Evolutionary conservation across 2,329 filamentous ascomycete species (phyloP).

Genomic region (Mariannaea elegans): DNA sequence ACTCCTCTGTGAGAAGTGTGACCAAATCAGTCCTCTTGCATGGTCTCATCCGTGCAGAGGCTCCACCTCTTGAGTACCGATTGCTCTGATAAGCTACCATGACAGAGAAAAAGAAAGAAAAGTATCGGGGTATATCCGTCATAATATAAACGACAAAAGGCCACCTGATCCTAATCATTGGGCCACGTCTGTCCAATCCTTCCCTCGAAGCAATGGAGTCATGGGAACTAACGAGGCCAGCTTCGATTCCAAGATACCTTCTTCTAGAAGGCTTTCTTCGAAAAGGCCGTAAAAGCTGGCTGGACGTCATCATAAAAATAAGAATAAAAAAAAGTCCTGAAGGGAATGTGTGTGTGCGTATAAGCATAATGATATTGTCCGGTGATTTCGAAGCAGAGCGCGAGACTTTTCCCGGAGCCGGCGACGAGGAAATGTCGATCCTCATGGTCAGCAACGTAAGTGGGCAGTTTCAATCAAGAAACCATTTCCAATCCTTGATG

Average conservation of each 20-base stretch:
- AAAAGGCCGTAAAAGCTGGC: slow-evolving; percentile 32
- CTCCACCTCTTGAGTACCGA: slow-evolving; percentile 21
- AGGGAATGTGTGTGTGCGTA: slow-evolving; percentile 12
- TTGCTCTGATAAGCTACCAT: slow-evolving; percentile 20
- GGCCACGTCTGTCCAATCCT: slow-evolving; percentile 23
- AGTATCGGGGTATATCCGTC: slow-evolving; percentile 46
- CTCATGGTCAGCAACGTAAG: slow-evolving; percentile 13
- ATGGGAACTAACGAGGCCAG: slow-evolving; percentile 18
- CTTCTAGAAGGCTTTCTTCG: slow-evolving; percentile 27
- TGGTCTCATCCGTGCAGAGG: slow-evolving; percentile 18
- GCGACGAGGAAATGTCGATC: slow-evolving; percentile 24
- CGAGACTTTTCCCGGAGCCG: background rate
- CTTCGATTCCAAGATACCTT: slow-evolving; percentile 23
- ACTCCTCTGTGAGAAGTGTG: slow-evolving; percentile 11
- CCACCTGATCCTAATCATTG: slow-evolving; percentile 26
- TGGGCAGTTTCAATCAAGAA: slow-evolving; percentile 26
- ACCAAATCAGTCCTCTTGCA: slow-evolving; percentile 18
- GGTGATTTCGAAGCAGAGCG: background rate
- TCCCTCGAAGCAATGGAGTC: slow-evolving; percentile 16
- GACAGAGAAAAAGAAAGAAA: slow-evolving; percentile 29
- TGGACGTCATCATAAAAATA: slow-evolving; percentile 14
- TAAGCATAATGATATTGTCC: background rate
- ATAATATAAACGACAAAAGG: slow-evolving; percentile 35
- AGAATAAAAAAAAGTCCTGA: slow-evolving; percentile 1
- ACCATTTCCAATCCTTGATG: slow-evolving; percentile 17